These are phyloP conservation scores for Boletus pseudo-olivaceus DNA, from an alignment of 768 basidiomycete genomes.

Conservation along the genomic window DNA sequence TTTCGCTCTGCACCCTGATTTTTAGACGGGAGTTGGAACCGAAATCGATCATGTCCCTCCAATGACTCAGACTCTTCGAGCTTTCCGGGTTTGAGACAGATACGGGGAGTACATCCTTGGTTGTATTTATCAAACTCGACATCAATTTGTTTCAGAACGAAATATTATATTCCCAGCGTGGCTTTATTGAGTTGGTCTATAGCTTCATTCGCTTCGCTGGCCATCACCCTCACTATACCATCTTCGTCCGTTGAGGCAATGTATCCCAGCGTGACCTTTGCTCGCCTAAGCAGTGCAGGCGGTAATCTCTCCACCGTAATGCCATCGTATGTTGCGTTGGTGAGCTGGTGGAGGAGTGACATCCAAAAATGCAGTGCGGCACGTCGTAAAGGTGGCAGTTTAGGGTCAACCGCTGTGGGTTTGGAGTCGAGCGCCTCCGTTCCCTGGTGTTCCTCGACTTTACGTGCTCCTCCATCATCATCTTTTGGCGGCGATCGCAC, in stretches of 20 bases:
- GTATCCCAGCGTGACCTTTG: conserved; percentile 63
- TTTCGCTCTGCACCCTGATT: conserved; percentile 7
- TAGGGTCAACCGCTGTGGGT: conserved; percentile 55
- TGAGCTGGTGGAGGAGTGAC: conserved; percentile 60
- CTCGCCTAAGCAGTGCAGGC: conserved; percentile 41
- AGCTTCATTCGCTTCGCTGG: conserved; percentile 60
- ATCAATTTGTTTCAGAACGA: not conserved
- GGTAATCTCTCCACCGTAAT: conserved; percentile 17
- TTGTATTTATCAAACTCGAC: not conserved
- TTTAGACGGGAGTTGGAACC: conserved; percentile 40
- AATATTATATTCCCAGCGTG: conserved; percentile 31
- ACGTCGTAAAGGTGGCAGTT: conserved; percentile 77
- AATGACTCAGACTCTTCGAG: conserved; percentile 80
- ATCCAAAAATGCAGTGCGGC: conserved; percentile 83
- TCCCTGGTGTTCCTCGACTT: conserved; percentile 7
- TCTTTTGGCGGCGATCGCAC: conserved; percentile 14
- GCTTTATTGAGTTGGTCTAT: conserved; percentile 50
- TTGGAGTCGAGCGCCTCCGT: conserved; percentile 44
- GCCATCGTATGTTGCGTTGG: conserved; percentile 47
- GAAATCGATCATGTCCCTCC: conserved; percentile 55
- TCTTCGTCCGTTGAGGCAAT: conserved; percentile 72
- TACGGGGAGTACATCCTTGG: conserved; percentile 63
- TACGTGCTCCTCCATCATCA: conserved; percentile 8
- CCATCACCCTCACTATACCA: conserved; percentile 67
- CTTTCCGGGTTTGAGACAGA: conserved; percentile 81